Evolutionary conservation across 805 yeast genomes (phyloP).

Genomic region (Zygosaccharomyces pseudorouxii): DNA sequence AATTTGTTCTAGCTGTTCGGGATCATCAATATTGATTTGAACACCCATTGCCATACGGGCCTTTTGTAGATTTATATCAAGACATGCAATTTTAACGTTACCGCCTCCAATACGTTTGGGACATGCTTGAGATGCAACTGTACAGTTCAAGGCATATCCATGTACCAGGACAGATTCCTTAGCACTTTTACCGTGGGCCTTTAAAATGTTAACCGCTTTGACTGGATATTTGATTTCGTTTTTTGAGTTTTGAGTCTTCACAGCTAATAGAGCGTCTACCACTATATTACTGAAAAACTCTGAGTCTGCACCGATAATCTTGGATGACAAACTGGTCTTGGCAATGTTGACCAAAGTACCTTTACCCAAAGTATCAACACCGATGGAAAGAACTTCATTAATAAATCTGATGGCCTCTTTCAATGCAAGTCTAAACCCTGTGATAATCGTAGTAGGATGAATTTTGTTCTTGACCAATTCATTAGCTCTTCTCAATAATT

Average conservation of each 20-base stretch:
- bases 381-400: slow-evolving; percentile 74
- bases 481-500: slow-evolving; percentile 85
- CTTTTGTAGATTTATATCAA: slow-evolving; percentile 90
- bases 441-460: slow-evolving; percentile 96
- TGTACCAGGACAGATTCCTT: slow-evolving; percentile 79
- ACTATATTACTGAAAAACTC: slow-evolving; percentile 87
- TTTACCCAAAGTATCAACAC: slow-evolving; percentile 75
- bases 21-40: slow-evolving; percentile 93
- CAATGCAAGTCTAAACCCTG: slow-evolving; percentile 91
- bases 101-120: slow-evolving; percentile 46
- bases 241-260: slow-evolving; percentile 79
- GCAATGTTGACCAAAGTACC: slow-evolving; percentile 88
- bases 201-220: slow-evolving; percentile 91
- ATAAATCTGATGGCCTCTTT: slow-evolving; percentile 87
- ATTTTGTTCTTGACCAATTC: slow-evolving; percentile 89
- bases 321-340: slow-evolving; percentile 94
- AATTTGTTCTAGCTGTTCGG: slow-evolving; percentile 92
- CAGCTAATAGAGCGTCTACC: slow-evolving; percentile 93
- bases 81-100: slow-evolving; percentile 76
- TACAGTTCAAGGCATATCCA: slow-evolving; percentile 96
- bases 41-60: slow-evolving; percentile 98
- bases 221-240: slow-evolving; percentile 93
- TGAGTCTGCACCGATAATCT: slow-evolving; percentile 90
- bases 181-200: slow-evolving; percentile 94
- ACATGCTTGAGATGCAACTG: slow-evolving; percentile 98